Conservation (phyloP, 169 alveolate genomes). For the Cryptosporidium viatorum region DNA sequence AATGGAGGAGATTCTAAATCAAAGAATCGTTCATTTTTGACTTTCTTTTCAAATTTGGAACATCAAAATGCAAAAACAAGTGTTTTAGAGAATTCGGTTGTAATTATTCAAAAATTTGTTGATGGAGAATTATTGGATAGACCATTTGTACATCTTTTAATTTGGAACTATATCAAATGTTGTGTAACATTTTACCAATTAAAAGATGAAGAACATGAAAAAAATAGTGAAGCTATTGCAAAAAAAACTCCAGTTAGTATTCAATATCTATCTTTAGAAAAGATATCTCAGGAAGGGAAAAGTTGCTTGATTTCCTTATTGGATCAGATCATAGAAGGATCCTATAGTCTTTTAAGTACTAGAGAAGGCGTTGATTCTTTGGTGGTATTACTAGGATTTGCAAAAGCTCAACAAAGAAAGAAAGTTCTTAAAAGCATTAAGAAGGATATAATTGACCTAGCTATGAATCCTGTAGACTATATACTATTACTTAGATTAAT, state of each 20-base stretch:
- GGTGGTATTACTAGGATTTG: slow-evolving; percentile 45
- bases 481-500: slow-evolving; percentile 28
- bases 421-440: slow-evolving; percentile 50
- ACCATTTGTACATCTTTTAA: slow-evolving; percentile 49
- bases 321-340: slow-evolving; percentile 63
- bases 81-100: slow-evolving; percentile 41
- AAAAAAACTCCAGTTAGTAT: not conserved
- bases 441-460: slow-evolving; percentile 28
- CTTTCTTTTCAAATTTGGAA: not conserved
- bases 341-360: slow-evolving; percentile 44
- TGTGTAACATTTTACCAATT: slow-evolving; percentile 28
- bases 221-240: not conserved
- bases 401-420: slow-evolving; percentile 73
- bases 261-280: not conserved
- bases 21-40: slow-evolving; percentile 1
- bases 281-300: slow-evolving; percentile 38
- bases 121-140: slow-evolving; percentile 60
- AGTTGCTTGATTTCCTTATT: not conserved
- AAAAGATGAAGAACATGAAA: not conserved
- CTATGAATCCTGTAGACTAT: slow-evolving; percentile 57
- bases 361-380: slow-evolving; percentile 69
- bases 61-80: slow-evolving; percentile 42
- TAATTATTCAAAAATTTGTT: slow-evolving; percentile 48
- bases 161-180: slow-evolving; percentile 68
- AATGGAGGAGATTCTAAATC: not conserved